These are phyloP conservation scores for Suillus alpinus DNA, from an alignment of 768 basidiomycete genomes.

Conservation along the genomic window DNA sequence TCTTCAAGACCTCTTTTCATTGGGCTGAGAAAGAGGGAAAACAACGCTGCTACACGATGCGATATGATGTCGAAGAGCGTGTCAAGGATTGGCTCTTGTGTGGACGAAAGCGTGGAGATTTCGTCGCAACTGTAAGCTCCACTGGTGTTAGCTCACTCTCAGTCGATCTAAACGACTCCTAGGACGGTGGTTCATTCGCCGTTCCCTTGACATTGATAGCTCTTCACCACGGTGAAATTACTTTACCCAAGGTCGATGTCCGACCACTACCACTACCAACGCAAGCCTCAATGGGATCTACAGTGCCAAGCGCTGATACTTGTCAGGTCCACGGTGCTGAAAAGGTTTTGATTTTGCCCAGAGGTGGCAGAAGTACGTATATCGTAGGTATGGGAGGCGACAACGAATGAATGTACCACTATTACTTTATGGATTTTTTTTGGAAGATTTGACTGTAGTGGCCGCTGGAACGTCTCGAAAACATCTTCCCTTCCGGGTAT, in stretches of 20 bases:
- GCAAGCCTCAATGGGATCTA: constrained; percentile 55
- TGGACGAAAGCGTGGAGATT: constrained; percentile 84
- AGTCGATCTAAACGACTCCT: constrained; percentile 5
- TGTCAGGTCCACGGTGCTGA: constrained; percentile 86
- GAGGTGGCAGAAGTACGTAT: constrained; percentile 80
- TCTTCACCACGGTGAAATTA: constrained; percentile 77
- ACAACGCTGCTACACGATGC: constrained; percentile 50
- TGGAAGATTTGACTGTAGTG: background rate
- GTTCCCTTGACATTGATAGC: constrained; percentile 80
- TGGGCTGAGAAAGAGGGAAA: constrained; percentile 59
- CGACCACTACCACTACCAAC: constrained; percentile 54
- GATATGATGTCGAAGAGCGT: constrained; percentile 81
- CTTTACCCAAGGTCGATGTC: constrained; percentile 71
- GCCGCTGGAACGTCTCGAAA: constrained; percentile 1
- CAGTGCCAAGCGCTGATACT: constrained; percentile 67
- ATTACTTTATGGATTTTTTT: background rate
- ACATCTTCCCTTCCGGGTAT: constrained; percentile 36
- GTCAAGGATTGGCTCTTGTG: constrained; percentile 87
- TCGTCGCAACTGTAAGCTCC: constrained; percentile 60
- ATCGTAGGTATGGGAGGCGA: constrained; percentile 66
- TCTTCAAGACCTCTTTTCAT: constrained; percentile 70
- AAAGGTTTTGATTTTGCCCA: constrained; percentile 75
- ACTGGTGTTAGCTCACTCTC: background rate
- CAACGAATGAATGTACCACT: constrained; percentile 12
- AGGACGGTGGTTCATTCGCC: constrained; percentile 63